These are phyloP conservation scores for Cryptococcus depauperatus DNA, from an alignment of 1,284 basidiomycete genomes.

Conservation along the genomic window DNA sequence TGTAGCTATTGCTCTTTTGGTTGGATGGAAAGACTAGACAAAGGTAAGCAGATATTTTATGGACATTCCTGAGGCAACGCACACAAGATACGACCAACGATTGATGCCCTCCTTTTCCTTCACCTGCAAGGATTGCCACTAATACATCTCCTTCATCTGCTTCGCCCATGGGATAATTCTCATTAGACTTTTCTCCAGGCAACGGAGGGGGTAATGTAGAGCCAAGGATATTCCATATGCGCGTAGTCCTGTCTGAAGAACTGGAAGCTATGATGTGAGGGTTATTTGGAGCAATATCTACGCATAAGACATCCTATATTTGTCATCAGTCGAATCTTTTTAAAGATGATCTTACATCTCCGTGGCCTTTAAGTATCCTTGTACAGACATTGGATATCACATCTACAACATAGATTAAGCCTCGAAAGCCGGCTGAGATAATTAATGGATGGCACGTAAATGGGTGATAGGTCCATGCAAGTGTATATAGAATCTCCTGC, in stretches of 20 bases:
- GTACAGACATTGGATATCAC: slow-evolving; percentile 4
- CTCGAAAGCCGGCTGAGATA: slow-evolving; percentile 17
- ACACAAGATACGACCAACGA: slow-evolving; percentile 16
- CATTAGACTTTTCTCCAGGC: slow-evolving; percentile 1
- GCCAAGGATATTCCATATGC: slow-evolving; percentile 34
- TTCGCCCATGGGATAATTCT: slow-evolving; percentile 26
- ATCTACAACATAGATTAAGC: slow-evolving; percentile 27
- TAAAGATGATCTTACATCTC: slow-evolving; percentile 21
- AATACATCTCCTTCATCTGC: slow-evolving; percentile 26
- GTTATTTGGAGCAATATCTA: slow-evolving; percentile 18
- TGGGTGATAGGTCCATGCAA: slow-evolving; percentile 30
- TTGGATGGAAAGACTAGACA: slow-evolving; percentile 22
- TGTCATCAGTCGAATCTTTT: background rate
- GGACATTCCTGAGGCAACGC: slow-evolving; percentile 4
- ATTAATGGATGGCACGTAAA: slow-evolving; percentile 27
- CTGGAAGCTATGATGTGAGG: slow-evolving; percentile 36
- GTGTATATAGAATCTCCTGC: slow-evolving; percentile 15
- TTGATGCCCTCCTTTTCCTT: slow-evolving; percentile 21
- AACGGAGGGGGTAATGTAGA: slow-evolving; percentile 4
- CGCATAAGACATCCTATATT: slow-evolving; percentile 19
- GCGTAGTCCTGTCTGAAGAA: slow-evolving; percentile 28
- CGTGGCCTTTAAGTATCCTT: slow-evolving; percentile 25
- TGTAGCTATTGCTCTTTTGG: slow-evolving; percentile 21
- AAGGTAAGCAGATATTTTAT: background rate
- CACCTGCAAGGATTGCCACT: slow-evolving; percentile 22